Conservation (phyloP, 2,329 filamentous ascomycete species). For the Colletotrichum sp. region DNA sequence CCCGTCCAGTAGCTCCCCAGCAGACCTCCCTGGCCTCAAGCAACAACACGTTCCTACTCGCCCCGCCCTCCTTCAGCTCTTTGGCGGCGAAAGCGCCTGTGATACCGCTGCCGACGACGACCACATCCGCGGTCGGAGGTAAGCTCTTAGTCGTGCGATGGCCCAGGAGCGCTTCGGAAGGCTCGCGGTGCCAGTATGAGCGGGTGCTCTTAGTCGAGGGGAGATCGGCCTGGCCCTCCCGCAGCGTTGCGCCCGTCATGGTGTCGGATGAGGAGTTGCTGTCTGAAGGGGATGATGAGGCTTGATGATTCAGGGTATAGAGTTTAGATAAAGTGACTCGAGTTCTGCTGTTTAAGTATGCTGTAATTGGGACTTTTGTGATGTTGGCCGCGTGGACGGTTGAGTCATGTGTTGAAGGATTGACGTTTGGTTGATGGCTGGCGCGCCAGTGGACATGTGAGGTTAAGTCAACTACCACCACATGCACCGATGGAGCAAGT, state of each 20-base stretch:
- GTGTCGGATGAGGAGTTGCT: neutral
- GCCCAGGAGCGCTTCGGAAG: conserved; percentile 67
- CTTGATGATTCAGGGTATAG: neutral
- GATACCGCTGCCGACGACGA: conserved; percentile 78
- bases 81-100: conserved; percentile 75
- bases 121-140: conserved; percentile 68
- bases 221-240: conserved; percentile 53
- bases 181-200: conserved; percentile 78
- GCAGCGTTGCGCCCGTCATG: conserved; percentile 36
- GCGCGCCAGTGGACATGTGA: neutral
- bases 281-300: neutral
- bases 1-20: conserved; percentile 83
- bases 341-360: neutral
- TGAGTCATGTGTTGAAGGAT: neutral
- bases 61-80: conserved; percentile 55
- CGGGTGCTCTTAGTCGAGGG: conserved; percentile 65
- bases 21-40: conserved; percentile 82
- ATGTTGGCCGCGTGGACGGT: neutral
- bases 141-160: conserved; percentile 70
- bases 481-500: neutral
- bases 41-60: conserved; percentile 65
- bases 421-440: neutral
- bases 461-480: neutral
- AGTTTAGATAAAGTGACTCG: neutral
- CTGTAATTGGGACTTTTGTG: neutral